phyloP scores from a whole-genome alignment of 2,329 filamentous ascomycete species.

The Pseudocercospora musae region DNA sequence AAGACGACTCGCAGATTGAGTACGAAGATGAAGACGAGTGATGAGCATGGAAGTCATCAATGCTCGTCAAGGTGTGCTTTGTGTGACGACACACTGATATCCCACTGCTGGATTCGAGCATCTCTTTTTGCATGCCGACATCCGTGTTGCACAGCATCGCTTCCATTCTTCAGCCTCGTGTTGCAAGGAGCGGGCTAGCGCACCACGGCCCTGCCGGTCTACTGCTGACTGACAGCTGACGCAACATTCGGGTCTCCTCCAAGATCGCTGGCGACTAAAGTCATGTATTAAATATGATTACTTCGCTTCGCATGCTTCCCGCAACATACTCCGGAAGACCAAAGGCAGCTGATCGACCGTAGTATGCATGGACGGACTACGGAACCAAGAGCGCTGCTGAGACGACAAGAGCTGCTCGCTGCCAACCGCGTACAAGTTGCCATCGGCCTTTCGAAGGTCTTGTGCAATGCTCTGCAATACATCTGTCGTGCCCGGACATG shows the following conservation, averaged over 20 bases:
- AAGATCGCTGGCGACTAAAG: background rate
- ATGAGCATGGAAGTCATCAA: background rate
- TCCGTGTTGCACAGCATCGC: background rate
- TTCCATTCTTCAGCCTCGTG: background rate
- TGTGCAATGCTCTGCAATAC: conserved; percentile 16
- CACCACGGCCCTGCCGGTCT: background rate
- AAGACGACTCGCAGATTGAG: conserved; percentile 16
- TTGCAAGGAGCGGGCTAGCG: background rate
- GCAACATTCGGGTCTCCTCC: background rate
- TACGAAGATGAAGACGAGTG: conserved; percentile 16
- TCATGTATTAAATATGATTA: background rate
- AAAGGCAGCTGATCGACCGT: background rate
- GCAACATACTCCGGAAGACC: background rate
- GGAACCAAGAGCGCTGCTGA: background rate
- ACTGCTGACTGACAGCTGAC: conserved; percentile 11
- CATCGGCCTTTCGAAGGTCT: conserved; percentile 5
- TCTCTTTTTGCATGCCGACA: background rate
- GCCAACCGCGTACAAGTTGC: background rate
- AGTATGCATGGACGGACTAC: background rate
- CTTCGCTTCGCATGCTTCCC: background rate
- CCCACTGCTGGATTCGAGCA: background rate
- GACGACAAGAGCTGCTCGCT: background rate
- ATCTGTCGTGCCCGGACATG: background rate
- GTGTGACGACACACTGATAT: background rate
- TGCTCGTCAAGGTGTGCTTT: background rate